Base-by-base conservation (phyloP, 1,284 basidiomycete species). In the Ceratobasidium sp. region DNA sequence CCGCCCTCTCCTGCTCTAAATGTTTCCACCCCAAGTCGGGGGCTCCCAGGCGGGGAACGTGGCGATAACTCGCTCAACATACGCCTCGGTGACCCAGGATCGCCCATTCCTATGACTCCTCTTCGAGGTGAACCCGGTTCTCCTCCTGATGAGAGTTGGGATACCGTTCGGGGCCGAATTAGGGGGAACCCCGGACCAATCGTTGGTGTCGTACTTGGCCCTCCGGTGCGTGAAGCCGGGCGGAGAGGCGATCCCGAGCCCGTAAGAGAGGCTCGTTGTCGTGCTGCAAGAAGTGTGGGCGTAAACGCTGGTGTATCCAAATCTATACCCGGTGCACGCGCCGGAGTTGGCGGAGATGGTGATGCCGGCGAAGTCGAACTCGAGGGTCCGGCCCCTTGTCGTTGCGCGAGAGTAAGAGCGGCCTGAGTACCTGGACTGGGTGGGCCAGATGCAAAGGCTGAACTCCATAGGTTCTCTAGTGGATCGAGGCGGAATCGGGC, bases 401-500 rank as follows among this genome's bases (percentile, higher is more conserved):
- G 35, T n/a, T 39, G 58, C 11, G 49, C 11, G 20, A 15, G 7
- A 8, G n/a, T 6, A 23, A 42, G 8, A n/a, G 61, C 58, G 23
- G 58, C 37, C 28, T 61, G 58, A 23, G 49, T 39, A 3, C 49
- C 31, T n/a, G 65, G 65, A 26, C 49, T 67, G 5, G 76, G 67
- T 37, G 66, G 58, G 6, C 51, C 68, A 42, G 54, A 39, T 31
- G 65, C 54, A 37, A 94, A 92, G n/a, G 89, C 86, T 3, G 90
- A 91, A 1, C 90, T 91, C 13, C 94, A 85, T 2, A 94, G 83
- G 1, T 89, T 90, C 83, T 94, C 93, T 45, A 91, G 86, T 77
- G 91, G 90, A 82, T 93, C 92, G 37, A 93, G 84, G 78, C 89
- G 87, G 84, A 94, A 94, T 81, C 88, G 85, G 4, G 92, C 91